Percentiles rank a stretch among this genome's conserved stretches.
Evolutionary conservation across 108 stramenopile genomes (phyloP).

Genomic region (Nitzschia sp.): DNA sequence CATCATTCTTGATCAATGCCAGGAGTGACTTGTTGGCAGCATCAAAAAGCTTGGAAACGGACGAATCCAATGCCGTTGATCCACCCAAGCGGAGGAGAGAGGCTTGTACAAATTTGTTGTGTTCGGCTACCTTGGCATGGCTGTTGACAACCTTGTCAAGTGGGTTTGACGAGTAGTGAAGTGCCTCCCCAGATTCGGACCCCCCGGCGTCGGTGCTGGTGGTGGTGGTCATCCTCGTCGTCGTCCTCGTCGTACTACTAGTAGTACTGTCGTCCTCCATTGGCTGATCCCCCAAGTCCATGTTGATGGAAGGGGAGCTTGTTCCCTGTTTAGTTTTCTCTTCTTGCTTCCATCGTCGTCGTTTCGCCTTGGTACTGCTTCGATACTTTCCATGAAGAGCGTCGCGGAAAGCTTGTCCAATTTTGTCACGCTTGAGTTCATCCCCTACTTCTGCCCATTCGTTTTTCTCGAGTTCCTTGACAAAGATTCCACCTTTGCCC

Average conservation of each 20-base stretch:
- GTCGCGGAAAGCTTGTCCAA: conserved; percentile 46
- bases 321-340: neutral
- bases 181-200: neutral
- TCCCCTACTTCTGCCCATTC: conserved; percentile 34
- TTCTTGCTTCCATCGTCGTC: conserved; percentile 24
- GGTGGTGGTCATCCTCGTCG: neutral
- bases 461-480: conserved; percentile 19
- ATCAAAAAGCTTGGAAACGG: neutral
- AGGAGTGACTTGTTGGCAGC: neutral
- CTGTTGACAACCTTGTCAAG: neutral
- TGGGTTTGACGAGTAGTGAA: too few relatives aligned
- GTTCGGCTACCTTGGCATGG: neutral
- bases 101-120: neutral
- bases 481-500: conserved; percentile 32
- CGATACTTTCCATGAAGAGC: conserved; percentile 30
- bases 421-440: conserved; percentile 37
- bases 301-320: neutral
- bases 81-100: neutral
- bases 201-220: neutral
- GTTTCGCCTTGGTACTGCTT: conserved; percentile 37
- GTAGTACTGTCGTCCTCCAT: neutral
- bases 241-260: neutral
- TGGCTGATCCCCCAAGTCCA: neutral
- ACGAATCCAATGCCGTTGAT: neutral
- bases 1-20: neutral